Evolutionary conservation across 163 green algal species (phyloP).

Genomic region (Scenedesmus sp.): DNA sequence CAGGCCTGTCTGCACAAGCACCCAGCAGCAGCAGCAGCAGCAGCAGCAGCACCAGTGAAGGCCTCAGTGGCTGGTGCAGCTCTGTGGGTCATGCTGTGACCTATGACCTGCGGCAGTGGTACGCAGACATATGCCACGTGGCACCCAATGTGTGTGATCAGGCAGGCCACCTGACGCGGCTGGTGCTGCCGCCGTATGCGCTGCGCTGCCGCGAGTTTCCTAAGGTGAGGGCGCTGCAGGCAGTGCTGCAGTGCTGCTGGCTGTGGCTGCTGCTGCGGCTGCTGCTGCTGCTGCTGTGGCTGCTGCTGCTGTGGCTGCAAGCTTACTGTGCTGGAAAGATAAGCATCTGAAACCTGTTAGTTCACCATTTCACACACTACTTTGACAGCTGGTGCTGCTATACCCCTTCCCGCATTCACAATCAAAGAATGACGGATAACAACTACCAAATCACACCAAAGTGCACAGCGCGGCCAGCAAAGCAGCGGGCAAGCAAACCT

Average conservation of each 20-base stretch:
- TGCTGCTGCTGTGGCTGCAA: not conserved
- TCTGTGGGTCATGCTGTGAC: conserved; percentile 33
- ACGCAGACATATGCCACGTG: conserved; percentile 39
- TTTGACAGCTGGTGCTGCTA: too few species aligned
- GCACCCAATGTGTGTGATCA: conserved; percentile 38
- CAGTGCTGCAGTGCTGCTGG: not conserved
- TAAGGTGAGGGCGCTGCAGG: not conserved
- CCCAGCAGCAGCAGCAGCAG: not conserved
- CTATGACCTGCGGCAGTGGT: conserved; percentile 42
- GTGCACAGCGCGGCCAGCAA: too few species aligned
- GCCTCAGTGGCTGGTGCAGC: conserved; percentile 20
- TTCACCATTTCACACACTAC: not conserved
- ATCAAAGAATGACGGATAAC: not conserved
- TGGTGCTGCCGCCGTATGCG: conserved; percentile 36
- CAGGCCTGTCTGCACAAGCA: not conserved
- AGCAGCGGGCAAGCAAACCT: not conserved
- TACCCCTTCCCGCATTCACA: too few species aligned
- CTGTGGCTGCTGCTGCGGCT: not conserved
- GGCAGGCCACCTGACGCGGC: conserved; percentile 30
- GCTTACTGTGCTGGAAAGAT: too few species aligned
- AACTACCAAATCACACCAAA: not conserved
- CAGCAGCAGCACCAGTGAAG: not conserved
- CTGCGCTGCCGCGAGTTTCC: conserved; percentile 25
- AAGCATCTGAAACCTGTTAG: too few species aligned
- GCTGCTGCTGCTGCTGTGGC: not conserved